Conservation (phyloP, 768 basidiomycete genomes). For the Hericium erinaceus region DNA sequence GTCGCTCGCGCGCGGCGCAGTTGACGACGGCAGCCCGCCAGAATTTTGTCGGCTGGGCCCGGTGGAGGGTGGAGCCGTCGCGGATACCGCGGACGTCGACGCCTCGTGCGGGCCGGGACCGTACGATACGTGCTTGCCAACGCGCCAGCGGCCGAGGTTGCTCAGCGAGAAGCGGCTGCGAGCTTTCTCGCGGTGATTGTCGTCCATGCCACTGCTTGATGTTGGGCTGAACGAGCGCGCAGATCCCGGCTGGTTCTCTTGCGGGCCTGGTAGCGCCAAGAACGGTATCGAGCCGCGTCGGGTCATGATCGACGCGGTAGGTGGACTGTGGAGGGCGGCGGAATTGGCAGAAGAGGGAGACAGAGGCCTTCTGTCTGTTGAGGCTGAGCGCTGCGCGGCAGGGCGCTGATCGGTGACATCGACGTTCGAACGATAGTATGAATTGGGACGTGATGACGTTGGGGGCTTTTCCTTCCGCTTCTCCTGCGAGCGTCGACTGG, state of each 20-base stretch:
- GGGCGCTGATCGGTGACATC: constrained; percentile 6
- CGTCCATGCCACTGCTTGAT: neutral
- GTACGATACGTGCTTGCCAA: neutral
- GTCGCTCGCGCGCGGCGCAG: neutral
- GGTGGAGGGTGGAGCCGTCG: neutral
- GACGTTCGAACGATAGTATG: constrained; percentile 7
- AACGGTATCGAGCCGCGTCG: constrained; percentile 10
- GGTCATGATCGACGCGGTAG: neutral
- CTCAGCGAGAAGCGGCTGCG: constrained; percentile 14
- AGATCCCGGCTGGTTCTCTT: neutral
- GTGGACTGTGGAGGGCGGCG: neutral
- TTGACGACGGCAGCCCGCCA: neutral
- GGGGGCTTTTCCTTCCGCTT: neutral
- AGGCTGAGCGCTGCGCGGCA: neutral
- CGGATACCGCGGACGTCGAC: neutral
- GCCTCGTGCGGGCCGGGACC: constrained; percentile 5
- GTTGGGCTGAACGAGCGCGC: constrained; percentile 9
- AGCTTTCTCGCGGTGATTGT: constrained; percentile 3
- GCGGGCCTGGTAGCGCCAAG: neutral
- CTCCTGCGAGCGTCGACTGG: neutral
- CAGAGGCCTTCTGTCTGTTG: too few species aligned
- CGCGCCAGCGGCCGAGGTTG: constrained; percentile 9
- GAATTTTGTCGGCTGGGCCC: neutral
- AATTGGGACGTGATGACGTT: neutral
- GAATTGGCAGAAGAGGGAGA: too few species aligned